Percentiles rank a stretch among this genome's conserved stretches.
phyloP scores from a whole-genome alignment of 148 eudicot species.

The Vaccinium corymbosum region DNA sequence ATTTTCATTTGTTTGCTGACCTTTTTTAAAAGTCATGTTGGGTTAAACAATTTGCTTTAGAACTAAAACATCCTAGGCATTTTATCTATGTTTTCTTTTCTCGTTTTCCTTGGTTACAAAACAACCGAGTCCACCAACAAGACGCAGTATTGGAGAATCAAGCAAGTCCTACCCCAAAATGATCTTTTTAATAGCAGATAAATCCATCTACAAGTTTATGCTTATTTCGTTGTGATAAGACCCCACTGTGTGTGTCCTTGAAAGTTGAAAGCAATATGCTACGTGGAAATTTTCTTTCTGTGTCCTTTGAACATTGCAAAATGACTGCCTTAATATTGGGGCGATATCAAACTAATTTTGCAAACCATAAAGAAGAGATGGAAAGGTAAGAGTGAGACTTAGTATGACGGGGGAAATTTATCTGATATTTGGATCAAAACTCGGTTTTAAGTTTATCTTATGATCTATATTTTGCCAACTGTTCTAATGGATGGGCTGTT shows the following conservation, averaged over 20 bases:
- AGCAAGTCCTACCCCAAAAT: background rate
- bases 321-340: background rate
- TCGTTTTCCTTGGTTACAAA: background rate
- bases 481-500: background rate
- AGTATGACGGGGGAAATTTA: background rate
- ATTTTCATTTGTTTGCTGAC: background rate
- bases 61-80: background rate
- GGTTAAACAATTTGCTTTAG: background rate
- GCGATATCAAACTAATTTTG: background rate
- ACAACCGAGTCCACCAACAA: background rate
- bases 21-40: background rate
- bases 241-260: background rate
- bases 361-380: background rate
- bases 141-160: background rate
- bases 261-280: background rate
- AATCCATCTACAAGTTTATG: background rate
- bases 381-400: background rate
- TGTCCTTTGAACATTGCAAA: background rate
- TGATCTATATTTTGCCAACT: background rate
- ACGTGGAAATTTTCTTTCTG: background rate
- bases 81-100: background rate
- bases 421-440: background rate
- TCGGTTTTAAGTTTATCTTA: background rate
- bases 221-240: background rate
- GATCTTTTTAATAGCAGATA: background rate